Evolutionary conservation across 2,329 filamentous ascomycete species (phyloP), one percentile per base, ranked within the genome.

Genomic region (Celoporthe dispersa): DNA sequence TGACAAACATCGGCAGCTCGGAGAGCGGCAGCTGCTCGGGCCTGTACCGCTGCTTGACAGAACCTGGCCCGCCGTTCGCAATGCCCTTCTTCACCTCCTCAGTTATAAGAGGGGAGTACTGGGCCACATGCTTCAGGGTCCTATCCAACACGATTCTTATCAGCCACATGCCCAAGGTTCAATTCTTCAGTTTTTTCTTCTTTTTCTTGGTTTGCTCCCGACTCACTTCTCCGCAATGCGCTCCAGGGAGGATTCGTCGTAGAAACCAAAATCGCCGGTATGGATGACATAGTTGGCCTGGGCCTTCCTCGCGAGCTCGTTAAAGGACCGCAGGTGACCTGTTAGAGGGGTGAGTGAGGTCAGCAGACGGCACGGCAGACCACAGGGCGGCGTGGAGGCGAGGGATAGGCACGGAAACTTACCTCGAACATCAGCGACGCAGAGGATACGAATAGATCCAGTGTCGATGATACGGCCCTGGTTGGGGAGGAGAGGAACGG

Each of bases 221-320:
- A 84, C 90, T 85, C 84, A 97, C 94, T 99, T 99, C 82, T 99
- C 96, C 55, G 96, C 96, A 84, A 99, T 98, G 78, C 96, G 92
- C 78, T 98, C 95, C 75, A 99, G 85, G 48, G 96, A 99, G 68
- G 91, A 93, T 77, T 97, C 92, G 81, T 99, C 96, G 84, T 99
- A 99, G 84, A 99, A 99, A 73, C 96, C 96, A 80, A 99, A 99
- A 81, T 99, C 96, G 81, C 96, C 96, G 28, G 96, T 99, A 83
- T 99, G 96, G 78, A 99, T 94, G 81, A 99, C 97, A 84, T 98
- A 94, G 83, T 98, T 94, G 77, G 96, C 96, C 79, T 92, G 92
- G 73, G 96, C 95, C 79, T 96, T 92, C 82, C 93, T 97, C 74
- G 96, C 96, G 72, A 99, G 91, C 72, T 98, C 94, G 84, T 99